Evolutionary conservation across 2,329 filamentous ascomycete genomes (phyloP), one percentile per base, ranked within the genome.

Genomic region (Cercospora sp.): DNA sequence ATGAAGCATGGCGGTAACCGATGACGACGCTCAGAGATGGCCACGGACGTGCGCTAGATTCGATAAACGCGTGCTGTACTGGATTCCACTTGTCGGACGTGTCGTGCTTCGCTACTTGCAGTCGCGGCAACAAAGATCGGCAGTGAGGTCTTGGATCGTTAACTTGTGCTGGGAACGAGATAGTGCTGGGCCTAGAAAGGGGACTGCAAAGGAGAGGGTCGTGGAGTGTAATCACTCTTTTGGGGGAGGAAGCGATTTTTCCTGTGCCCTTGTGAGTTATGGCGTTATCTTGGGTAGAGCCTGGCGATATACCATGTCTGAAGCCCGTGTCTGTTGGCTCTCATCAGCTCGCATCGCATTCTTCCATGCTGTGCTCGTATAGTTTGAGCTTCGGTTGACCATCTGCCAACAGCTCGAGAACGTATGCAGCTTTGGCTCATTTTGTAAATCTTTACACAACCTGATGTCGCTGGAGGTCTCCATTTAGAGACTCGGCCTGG

Each of bases 1-100:
- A 45, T 66, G 55, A 5, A 69, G 60, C 65, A 63, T 58, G 28
- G 26, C 49, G 49, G 24, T 28, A 16, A 28, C 28, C 18, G 18
- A 26, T 53, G 49, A 21, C 5, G 18, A 24, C 24, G 49, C 49
- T 26, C 49, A 53, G 12, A 53, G 12, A 30, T 8, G 21, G 12
- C 49, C 49, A 53, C 49, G 49, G 24, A 16, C 49, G 49, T 53
- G 49, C 49, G 49, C 49, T 53, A 2, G 21, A 28, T 16, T 26
- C 49, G 49, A 26, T 53, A 12, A 24, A 26, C 24, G 24, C 49
- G 49, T 53, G 49, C 21, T 28, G 16, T 53, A 10, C 28, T 26
- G 21, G 9, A 53, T 53, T 12, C 10, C 49, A 7, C 49, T 53
- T 16, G 18, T 7, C 21, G 49, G 24, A n/a, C 24, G 49, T 24